Base-by-base conservation (phyloP, 2,329 filamentous ascomycete genomes). In the Colletotrichum tropicicola region DNA sequence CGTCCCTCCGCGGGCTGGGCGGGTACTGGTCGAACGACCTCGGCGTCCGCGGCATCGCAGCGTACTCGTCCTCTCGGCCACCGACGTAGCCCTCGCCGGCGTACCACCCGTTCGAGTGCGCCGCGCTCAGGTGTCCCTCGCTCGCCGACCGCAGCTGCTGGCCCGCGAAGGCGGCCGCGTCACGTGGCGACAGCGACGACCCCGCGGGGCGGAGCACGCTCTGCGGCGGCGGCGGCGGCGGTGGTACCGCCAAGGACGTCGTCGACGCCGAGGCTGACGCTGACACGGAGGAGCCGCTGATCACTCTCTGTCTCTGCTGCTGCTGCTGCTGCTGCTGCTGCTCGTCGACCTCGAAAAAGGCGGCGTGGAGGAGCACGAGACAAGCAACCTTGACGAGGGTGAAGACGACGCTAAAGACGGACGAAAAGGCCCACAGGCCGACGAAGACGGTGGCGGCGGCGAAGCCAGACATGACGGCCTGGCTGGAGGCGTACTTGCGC, bases 341-440 rank as follows among this genome's bases (percentile, higher is more conserved):
- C 21, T 44, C 17, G 57, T 52, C 23, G 41, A 60, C 4, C 5
- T 65, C 62, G 27, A 56, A 51, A 21, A 59, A 65, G 13, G 62
- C 62, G 12, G 57, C 62, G 57, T 65, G 62, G 6, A 54, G 35
- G 35, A 61, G 51, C 19, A 65, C 57, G 28, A 65, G 62, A 35
- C 41, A 17, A 17, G 49, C 49, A 49, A 65, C 62, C 49, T 65
- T 61, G 49, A 61, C 37, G 15, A 65, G 35, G 13, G 62, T 65
- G 10, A 44, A 28, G 44, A 65, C 23, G 21, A 65, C 62, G 44
- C 62, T 51, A 23, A 65, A 65, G 21, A 62, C 27, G 7, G 62
- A 65, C n/a, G 57, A 65, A 27, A 65, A 65, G 10, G 57, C 62
- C 62, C 62, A 65, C 15, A 65, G 49, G 5, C 19, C 62, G 19